Base-by-base conservation (phyloP, 2,329 filamentous ascomycete species). In the Cordyceps cicadae region DNA sequence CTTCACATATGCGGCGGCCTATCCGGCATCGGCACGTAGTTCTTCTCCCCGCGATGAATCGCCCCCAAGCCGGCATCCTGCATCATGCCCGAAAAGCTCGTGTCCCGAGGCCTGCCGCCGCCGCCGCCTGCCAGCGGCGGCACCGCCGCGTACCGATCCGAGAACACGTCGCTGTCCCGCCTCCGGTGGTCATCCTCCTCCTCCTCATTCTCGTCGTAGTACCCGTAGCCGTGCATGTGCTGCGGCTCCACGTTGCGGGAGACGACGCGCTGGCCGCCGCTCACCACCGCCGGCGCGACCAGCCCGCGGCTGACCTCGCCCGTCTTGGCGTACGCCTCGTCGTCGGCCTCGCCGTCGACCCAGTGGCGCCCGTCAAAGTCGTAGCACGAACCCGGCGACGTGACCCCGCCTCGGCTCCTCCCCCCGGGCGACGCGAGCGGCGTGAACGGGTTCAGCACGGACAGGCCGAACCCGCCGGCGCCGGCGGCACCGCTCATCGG, bases 21-120 rank as follows among this genome's bases (percentile, higher is more conserved):
- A 5, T 70, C 70, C 12, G 76, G 76, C 45, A 80, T 70, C 11
- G 76, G 76, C 45, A 80, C 75, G 63, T 74, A 81, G 4, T 73
- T 17, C 43, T 21, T 70, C 65, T 72, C 71, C 6, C 75, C 79
- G 62, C 69, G 71, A 60, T 70, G 75, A 51, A 79, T 72, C 11
- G 70, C 69, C 17, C 76, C 74, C 24, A 80, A 69, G 21, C 75
- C 74, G 2, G 77, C 79, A 62, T 76, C 71, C 59, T 80, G 74
- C 76, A 84, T 79, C 67, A 84, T 74, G 64, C 79, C 77, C n/a
- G 78, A 77, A 63, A 84, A 82, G 0, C 78, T 81, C 0, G 82
- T 81, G 1, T 5, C 9, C 8, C 19, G 29, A 6, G 9, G 12
- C 24, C 56, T 41, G 41, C n/a, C 46, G 48, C 17, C 52, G 19